Evolutionary conservation across 257 asterid species (phyloP), one percentile per base, ranked within the genome.

Genomic region (Salvia miltiorrhiza): DNA sequence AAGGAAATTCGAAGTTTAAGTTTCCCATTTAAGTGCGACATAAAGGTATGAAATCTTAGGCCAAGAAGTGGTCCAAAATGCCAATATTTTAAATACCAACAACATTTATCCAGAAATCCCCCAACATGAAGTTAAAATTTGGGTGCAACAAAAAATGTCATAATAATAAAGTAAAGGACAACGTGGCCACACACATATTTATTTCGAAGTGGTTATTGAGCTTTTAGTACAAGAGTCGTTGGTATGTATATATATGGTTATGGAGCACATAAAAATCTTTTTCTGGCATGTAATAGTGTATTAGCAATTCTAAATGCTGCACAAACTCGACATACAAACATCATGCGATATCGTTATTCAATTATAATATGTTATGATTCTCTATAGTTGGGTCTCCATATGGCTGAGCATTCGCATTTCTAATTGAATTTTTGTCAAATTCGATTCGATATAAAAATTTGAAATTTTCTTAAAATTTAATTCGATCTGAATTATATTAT

Each of bases 101-200:
- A 63, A 26, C 30, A 28, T n/a, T 7, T 45, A 57, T 47, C 70
- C 47, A 17, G 4, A 45, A 28, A 28, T 16, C 8, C 28, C 58
- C 37, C 4, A 45, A 47, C 45, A 47, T 30, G 44, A 64, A 64
- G 24, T 48, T 24, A 47, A 28, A 45, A 9, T n/a, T 45, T 45
- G 41, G 61, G 37, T 5, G 49, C 61, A 35, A 66, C 39, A 66
- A 49, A 63, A 47, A 49, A 64, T 47, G 32, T 28, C 26, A 66
- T 20, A 21, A 33, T 33, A 66, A 33, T 10, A 20, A 11, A 21
- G 39, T 35, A 35, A 20, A 33, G 33, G 62, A 33, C 50, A 66
- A 2, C 9, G 12, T 35, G 62, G 50, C 24, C 58, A 33, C 7
- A 52, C n/a, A 4, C 3, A 49, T 17, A 65, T 65, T 5, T 30